These are phyloP conservation scores for Cytospora mali DNA, from an alignment of 2,329 filamentous ascomycete species.

Conservation along the genomic window DNA sequence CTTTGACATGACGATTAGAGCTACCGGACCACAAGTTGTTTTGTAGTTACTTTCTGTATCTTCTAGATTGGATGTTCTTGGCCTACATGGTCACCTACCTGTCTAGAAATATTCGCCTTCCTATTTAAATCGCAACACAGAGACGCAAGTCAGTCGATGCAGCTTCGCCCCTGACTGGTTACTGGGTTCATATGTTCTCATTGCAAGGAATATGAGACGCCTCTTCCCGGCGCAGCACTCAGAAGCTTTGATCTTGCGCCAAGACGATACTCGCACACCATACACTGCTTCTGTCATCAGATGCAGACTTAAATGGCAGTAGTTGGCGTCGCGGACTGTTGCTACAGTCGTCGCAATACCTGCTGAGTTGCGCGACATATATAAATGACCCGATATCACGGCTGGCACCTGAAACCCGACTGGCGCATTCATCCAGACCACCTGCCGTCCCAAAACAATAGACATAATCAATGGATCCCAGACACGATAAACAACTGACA, in stretches of 20 bases:
- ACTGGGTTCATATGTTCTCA: constrained; percentile 11
- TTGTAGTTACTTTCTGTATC: constrained; percentile 1
- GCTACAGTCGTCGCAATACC: background rate
- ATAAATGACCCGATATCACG: constrained; percentile 7
- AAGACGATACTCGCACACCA: constrained; percentile 8
- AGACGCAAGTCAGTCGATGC: constrained; percentile 3
- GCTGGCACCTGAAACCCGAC: constrained; percentile 24
- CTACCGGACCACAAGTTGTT: constrained; percentile 22
- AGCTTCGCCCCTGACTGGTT: constrained; percentile 14
- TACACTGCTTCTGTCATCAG: background rate
- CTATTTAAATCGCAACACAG: constrained; percentile 8
- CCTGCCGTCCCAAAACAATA: background rate
- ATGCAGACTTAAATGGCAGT: background rate
- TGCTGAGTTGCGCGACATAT: constrained; percentile 7
- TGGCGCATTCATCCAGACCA: constrained; percentile 21
- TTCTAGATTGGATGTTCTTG: background rate
- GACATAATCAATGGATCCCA: background rate
- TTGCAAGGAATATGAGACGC: constrained; percentile 21
- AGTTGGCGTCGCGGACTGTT: background rate
- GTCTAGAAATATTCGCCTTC: constrained; percentile 13
- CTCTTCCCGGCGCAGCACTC: constrained; percentile 11
- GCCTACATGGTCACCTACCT: constrained; percentile 9
- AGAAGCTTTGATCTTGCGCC: constrained; percentile 21
- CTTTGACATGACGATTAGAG: constrained; percentile 13
- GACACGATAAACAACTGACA: background rate